Conservation (phyloP, 2,329 filamentous ascomycete species). For the Xylariaceae sp. region DNA sequence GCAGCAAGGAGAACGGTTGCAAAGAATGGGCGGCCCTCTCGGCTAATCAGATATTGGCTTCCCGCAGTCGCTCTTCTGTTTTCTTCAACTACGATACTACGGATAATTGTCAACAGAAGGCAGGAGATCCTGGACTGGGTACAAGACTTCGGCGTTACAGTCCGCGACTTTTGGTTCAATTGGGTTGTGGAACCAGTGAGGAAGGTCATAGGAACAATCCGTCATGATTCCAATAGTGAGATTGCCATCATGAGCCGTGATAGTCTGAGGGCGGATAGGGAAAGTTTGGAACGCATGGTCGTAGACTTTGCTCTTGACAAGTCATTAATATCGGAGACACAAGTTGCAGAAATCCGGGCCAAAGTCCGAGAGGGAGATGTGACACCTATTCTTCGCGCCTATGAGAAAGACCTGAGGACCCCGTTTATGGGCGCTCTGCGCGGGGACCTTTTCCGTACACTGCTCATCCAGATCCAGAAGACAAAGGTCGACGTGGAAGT, state of each 20-base stretch:
- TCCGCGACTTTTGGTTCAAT: constrained; percentile 91
- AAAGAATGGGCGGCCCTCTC: constrained; percentile 77
- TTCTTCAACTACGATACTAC: constrained; percentile 86
- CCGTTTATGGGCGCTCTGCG: constrained; percentile 83
- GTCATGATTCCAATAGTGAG: constrained; percentile 90
- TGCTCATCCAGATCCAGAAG: constrained; percentile 97
- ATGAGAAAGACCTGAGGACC: constrained; percentile 84
- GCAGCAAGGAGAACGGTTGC: constrained; percentile 62
- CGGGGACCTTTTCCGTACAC: constrained; percentile 86
- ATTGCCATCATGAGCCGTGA: constrained; percentile 97
- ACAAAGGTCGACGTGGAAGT: constrained; percentile 98
- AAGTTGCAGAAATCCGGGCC: constrained; percentile 75
- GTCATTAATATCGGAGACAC: constrained; percentile 67
- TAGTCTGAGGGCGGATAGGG: constrained; percentile 86
- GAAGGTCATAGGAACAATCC: constrained; percentile 88
- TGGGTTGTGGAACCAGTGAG: constrained; percentile 89
- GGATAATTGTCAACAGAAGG: constrained; percentile 74
- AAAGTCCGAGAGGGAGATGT: constrained; percentile 92
- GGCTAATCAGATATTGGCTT: constrained; percentile 86
- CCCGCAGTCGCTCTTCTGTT: constrained; percentile 74
- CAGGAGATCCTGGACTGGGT: constrained; percentile 84
- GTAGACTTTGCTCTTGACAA: constrained; percentile 92
- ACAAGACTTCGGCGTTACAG: constrained; percentile 76
- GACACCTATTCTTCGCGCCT: constrained; percentile 88
- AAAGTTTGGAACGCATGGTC: constrained; percentile 96